A percentile compares a stretch with the other conserved stretches of the same genome.
phyloP scores from a whole-genome alignment of 305 asterid species.

The Solanum hybrid region DNA sequence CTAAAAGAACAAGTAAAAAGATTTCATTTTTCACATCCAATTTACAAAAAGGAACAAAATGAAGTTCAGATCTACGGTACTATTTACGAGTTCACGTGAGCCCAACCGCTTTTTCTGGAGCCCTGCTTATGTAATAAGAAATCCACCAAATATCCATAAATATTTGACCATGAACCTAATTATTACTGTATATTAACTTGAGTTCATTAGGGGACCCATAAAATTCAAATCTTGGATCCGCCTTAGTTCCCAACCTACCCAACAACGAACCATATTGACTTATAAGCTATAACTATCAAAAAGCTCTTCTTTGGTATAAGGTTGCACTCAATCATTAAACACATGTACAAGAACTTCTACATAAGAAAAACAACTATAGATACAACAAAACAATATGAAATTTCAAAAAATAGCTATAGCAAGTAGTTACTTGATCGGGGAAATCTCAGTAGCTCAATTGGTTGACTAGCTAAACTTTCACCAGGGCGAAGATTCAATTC shows the following conservation, averaged over 20 bases:
- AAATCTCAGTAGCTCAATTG: background rate
- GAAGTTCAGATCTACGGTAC: background rate
- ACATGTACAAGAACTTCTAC: background rate
- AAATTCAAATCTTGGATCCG: background rate
- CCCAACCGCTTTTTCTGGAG: background rate
- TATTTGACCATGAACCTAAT: background rate
- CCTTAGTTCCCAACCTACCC: background rate
- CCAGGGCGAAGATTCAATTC: background rate
- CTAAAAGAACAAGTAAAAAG: background rate
- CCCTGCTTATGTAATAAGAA: background rate
- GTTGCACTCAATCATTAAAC: background rate
- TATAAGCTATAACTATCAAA: background rate
- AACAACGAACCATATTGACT: background rate
- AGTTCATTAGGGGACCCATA: background rate
- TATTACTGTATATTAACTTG: background rate
- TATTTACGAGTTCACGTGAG: background rate
- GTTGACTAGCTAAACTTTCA: background rate
- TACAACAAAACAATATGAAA: background rate
- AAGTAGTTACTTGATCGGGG: background rate
- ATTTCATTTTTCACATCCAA: background rate
- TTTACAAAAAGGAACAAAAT: background rate
- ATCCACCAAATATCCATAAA: background rate
- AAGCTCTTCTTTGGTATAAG: background rate
- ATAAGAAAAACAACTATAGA: background rate
- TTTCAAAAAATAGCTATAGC: background rate